Evolutionary conservation across 2,329 filamentous ascomycete genomes (phyloP).

Genomic region (Epicoccum nigrum): DNA sequence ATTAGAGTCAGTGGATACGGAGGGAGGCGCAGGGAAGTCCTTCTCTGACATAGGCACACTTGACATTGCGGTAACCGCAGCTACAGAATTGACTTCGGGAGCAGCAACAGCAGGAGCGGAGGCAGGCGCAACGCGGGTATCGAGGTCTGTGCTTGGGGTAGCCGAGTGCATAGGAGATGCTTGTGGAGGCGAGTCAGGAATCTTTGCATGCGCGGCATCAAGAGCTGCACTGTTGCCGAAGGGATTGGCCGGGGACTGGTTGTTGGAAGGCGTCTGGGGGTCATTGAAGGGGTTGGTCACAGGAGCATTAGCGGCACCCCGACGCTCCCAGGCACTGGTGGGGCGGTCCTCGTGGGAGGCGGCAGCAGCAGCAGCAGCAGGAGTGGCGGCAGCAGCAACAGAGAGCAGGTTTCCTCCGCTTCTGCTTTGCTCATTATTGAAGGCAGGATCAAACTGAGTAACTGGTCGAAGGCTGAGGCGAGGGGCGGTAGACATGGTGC

Average conservation of each 20-base stretch:
- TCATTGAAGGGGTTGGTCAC: constrained; percentile 71
- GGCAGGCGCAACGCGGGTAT: constrained; percentile 19
- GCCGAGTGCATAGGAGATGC: constrained; percentile 31
- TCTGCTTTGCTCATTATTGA: constrained; percentile 55
- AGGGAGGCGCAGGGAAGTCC: constrained; percentile 41
- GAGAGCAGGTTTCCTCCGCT: constrained; percentile 45
- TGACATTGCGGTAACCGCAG: constrained; percentile 36
- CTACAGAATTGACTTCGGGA: constrained; percentile 47
- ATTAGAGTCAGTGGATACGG: constrained; percentile 58
- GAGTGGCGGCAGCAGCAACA: constrained; percentile 38
- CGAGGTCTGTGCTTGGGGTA: constrained; percentile 34
- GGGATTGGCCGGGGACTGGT: constrained; percentile 64
- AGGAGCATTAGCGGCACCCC: constrained; percentile 41
- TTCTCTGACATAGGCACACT: constrained; percentile 37
- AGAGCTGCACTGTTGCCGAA: constrained; percentile 48
- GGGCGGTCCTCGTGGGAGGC: constrained; percentile 24
- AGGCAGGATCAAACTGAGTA: constrained; percentile 79
- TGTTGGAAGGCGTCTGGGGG: constrained; percentile 22
- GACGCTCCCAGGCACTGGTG: constrained; percentile 49
- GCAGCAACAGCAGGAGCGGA: constrained; percentile 26
- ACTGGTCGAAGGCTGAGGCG: constrained; percentile 83
- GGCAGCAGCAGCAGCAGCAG: constrained; percentile 24
- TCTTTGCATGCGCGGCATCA: constrained; percentile 40
- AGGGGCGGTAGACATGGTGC: constrained; percentile 67
- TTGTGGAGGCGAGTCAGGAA: constrained; percentile 35